Evolutionary conservation across 345 rosid species (phyloP), one percentile per base, ranked within the genome.

Genomic region (Turritis glabra): DNA sequence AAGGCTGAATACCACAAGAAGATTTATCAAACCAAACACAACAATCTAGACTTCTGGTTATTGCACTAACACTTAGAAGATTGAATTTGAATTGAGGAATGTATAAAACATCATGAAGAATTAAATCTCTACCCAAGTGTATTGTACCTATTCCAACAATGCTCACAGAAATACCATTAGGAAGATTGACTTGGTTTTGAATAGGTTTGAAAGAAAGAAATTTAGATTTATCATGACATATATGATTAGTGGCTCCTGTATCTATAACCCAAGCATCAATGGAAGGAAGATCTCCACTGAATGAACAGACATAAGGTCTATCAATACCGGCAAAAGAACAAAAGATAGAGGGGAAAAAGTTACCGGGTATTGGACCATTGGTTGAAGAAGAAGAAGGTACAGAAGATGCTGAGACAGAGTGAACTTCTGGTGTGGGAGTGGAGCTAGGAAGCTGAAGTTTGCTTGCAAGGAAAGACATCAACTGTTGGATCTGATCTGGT

Each of bases 111-210:
- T 37, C 19, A 5, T 18, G 0, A 0, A 67, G 21, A 0, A 6
- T 1, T 0, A 67, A 0, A 5, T 8, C 0, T 2, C 7, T 67
- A n/a, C 18, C 38, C n/a, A 53, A 1, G 0, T 0, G 0, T 0
- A 67, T 0, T 0, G 0, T 6, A 3, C 62, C 7, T 38, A 67
- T n/a, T 0, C 72, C 72, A 10, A 52, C 25, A 52, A 53, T 67
- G 38, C 35, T 67, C 37, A 52, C 62, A 0, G 25, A 8, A 10
- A 19, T 18, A 1, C 38, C 37, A 37, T 10, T 53, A 0, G 61
- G 38, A 0, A 53, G 1, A 1, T n/a, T 15, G 0, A 23, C 38
- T 1, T 53, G 0, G 72, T 52, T 4, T 0, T 8, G 26, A 1
- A 53, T 1, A 0, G 0, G 1, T 9, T 15, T 5, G 1, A 48